Evolutionary conservation across 768 basidiomycete species (phyloP), one percentile per base, ranked within the genome.

Genomic region (Panaeolus papilionaceus): DNA sequence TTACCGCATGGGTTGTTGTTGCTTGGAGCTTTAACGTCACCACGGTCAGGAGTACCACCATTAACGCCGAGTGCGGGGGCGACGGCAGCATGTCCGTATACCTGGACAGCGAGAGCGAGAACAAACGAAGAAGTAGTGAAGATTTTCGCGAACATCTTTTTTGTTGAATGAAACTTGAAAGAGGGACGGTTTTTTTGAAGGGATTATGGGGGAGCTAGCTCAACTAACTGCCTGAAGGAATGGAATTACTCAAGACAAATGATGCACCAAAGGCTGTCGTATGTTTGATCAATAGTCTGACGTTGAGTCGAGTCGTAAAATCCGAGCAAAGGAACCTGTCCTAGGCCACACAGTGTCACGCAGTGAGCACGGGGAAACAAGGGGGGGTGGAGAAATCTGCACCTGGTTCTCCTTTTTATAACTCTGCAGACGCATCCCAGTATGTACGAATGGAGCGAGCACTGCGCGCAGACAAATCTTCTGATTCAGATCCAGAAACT

Each of bases 41-140:
- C 73, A 23, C 80, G 75, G 37, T 68, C 66, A 20, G 77, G 76
- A 0, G 72, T 73, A 23, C 78, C 76, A 20, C 78, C 76, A 23
- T 71, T 54, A 20, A 81, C 78, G 45, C 80, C 81, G 69, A 87
- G 81, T 12, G 79, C 79, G 47, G 85, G 85, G 7, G 79, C 54
- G 40, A 87, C 74, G 3, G 71, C 75, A 12, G 84, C 82, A 66
- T 86, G 85, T 0, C 79, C 85, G 63, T 74, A 71, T 2, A 72
- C 82, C 62, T 81, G 81, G 26, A 80, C 74, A 33, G 78, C 69
- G 28, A 82, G 70, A 14, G 76, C 74, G 33, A 84, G 71, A 65
- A 78, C 67, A 66, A 82, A 69, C 38, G 73, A 3, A 38, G 37
- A 11, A 63, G 26, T 9, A n/a, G 39, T 38, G 16, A 64, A 44